Conservation (phyloP, 257 asterid species). For the Penstemon eatonii region DNA sequence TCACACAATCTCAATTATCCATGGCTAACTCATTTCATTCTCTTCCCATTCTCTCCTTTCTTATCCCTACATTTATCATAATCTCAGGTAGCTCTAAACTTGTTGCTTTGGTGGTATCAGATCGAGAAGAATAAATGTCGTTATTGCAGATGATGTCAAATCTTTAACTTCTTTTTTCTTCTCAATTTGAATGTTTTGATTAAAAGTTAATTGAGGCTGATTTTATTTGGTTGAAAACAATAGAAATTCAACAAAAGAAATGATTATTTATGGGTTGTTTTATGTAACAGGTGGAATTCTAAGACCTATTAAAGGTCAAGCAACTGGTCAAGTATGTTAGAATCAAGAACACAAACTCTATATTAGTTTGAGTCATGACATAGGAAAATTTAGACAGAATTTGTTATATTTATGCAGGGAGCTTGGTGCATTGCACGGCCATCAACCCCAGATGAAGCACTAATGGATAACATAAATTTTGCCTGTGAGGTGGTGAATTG, state of each 20-base stretch:
- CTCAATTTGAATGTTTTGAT: too few relatives aligned
- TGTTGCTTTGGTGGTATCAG: too few relatives aligned
- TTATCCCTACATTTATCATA: constrained; percentile 8
- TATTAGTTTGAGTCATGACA: background rate
- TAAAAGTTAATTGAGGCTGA: too few relatives aligned
- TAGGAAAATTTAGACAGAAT: background rate
- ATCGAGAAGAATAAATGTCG: too few relatives aligned
- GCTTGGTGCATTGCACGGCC: constrained; percentile 42
- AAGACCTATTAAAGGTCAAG: constrained; percentile 28
- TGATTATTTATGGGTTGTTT: background rate
- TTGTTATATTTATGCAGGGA: constrained; percentile 21
- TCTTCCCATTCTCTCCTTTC: constrained; percentile 10
- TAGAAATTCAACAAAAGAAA: too few relatives aligned
- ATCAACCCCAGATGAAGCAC: constrained; percentile 27
- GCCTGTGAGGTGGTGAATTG: constrained; percentile 35
- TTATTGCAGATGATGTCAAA: too few relatives aligned
- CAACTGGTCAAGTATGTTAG: constrained; percentile 31
- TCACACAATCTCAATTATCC: background rate
- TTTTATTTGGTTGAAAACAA: too few relatives aligned
- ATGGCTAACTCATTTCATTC: constrained; percentile 20
- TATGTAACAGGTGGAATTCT: constrained; percentile 20
- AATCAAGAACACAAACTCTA: background rate
- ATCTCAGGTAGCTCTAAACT: constrained; percentile 12
- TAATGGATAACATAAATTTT: constrained; percentile 35
- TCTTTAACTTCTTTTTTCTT: too few relatives aligned